A percentile compares a stretch with the other conserved stretches of the same genome.
Evolutionary conservation across 345 rosid species (phyloP).

Genomic region (Salix purpurea): DNA sequence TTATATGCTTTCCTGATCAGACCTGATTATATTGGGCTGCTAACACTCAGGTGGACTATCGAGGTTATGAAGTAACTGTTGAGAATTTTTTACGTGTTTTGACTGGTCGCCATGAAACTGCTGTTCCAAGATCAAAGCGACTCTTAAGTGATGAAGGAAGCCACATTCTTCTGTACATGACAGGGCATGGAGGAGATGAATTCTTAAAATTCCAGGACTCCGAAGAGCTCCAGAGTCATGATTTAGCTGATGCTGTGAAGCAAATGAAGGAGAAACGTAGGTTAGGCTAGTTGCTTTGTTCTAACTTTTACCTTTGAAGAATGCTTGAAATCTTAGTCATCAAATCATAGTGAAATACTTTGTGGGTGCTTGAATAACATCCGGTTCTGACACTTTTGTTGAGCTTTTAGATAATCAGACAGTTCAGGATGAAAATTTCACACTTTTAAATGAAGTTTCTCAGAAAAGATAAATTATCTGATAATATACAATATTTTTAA

Average conservation of each 20-base stretch:
- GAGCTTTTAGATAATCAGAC: background rate
- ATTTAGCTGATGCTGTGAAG: constrained; percentile 97
- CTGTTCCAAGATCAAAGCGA: constrained; percentile 99
- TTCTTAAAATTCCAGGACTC: constrained; percentile 95
- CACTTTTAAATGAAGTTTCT: background rate
- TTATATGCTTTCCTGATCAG: background rate
- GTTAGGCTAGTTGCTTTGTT: constrained; percentile 31
- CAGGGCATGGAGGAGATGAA: constrained; percentile 98
- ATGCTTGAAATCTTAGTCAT: background rate
- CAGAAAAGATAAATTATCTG: background rate
- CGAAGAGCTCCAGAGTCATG: constrained; percentile 97
- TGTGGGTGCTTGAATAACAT: background rate
- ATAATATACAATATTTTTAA: background rate
- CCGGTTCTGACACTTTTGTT: constrained; percentile 6
- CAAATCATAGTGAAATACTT: background rate
- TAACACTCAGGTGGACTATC: constrained; percentile 80
- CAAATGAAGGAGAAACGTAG: constrained; percentile 97
- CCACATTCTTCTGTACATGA: constrained; percentile 94
- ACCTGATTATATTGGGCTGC: constrained; percentile 27
- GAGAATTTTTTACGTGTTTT: constrained; percentile 88
- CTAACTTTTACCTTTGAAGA: constrained; percentile 5
- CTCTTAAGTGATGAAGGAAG: constrained; percentile 98
- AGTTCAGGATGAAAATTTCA: background rate
- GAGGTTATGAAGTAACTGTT: constrained; percentile 96
- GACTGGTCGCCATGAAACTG: constrained; percentile 82